Conservation (phyloP, 805 yeast genomes). For the Phaffomyces antillensis region DNA sequence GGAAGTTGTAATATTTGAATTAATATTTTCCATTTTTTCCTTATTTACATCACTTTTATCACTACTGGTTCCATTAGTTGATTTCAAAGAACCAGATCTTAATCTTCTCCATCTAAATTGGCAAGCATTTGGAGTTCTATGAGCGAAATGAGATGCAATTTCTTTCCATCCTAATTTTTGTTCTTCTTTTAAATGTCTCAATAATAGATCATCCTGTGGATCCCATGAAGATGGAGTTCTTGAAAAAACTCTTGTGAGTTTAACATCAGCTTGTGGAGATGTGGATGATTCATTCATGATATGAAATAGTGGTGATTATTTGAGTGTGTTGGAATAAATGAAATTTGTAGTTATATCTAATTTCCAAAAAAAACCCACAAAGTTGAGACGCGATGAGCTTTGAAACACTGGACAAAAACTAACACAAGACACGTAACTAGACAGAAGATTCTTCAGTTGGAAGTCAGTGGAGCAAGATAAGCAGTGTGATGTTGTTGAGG, state of each 20-base stretch:
- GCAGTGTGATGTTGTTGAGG: no score
- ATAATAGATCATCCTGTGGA: slow-evolving; percentile 62
- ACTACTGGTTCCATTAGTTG: slow-evolving; percentile 3
- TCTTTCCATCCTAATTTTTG: slow-evolving; percentile 88
- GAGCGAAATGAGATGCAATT: slow-evolving; percentile 68
- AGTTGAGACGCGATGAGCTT: slow-evolving; percentile 6
- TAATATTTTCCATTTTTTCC: background rate
- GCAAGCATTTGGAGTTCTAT: slow-evolving; percentile 83
- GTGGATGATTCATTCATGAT: slow-evolving; percentile 15
- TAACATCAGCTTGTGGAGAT: slow-evolving; percentile 18
- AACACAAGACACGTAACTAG: no score
- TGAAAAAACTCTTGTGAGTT: slow-evolving; percentile 21
- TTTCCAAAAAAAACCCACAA: slow-evolving; percentile 1
- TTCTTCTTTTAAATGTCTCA: slow-evolving; percentile 73
- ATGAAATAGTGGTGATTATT: background rate
- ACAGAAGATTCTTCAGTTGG: no score
- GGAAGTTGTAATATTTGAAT: no score
- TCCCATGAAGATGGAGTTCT: slow-evolving; percentile 64
- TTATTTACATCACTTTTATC: slow-evolving; percentile 1
- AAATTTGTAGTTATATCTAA: background rate
- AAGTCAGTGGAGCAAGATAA: no score
- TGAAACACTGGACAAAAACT: background rate
- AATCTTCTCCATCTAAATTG: slow-evolving; percentile 85
- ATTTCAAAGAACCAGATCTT: slow-evolving; percentile 35
- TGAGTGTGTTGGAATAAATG: no score